Evolutionary conservation across 140 eudicot genomes (phyloP), one percentile per base, ranked within the genome.

Genomic region (Bidens hawaiensis): DNA sequence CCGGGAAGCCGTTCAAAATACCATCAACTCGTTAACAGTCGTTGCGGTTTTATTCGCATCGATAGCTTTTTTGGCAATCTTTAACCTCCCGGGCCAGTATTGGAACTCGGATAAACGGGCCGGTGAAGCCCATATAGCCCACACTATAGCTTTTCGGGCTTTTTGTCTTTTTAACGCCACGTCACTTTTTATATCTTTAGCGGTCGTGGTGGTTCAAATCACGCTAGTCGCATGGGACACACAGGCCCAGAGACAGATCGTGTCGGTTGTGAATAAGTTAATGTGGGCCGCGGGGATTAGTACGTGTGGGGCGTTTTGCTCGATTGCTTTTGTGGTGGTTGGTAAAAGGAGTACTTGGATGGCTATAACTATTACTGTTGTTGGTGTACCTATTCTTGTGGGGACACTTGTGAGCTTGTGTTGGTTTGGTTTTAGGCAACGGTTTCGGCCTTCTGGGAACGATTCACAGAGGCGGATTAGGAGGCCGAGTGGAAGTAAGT

Each of bases 221-320:
- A 91, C 98, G 7, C 43, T 91, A 41, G 84, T 91, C 55, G 95
- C 98, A 0, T 91, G 98, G 98, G 98, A 91, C 65, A 91, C 98
- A 4, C 67, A 81, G 14, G 94, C 98, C 38, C 98, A 91, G 72
- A 80, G 73, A 57, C 86, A 56, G 61, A 83, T 91, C 2, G 98
- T 91, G 38, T 84, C 95, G 5, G 76, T 91, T 18, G 85, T 88
- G 25, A 91, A 87, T 69, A 91, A 91, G 87, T 73, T 87, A 30
- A 91, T 87, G 98, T 91, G 98, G 98, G 82, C 95, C 3, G 98
- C 96, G 2, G 85, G 89, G 54, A 51, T 87, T 19, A 87, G 93
- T 74, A 87, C 98, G 84, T n/a, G 96, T 41, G 98, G 98, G 14
- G 96, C 98, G 3, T 91, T 84, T 57, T 47, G 90, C 57, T 75